Conservation (phyloP, 768 basidiomycete species). For the Lactarius indigo region DNA sequence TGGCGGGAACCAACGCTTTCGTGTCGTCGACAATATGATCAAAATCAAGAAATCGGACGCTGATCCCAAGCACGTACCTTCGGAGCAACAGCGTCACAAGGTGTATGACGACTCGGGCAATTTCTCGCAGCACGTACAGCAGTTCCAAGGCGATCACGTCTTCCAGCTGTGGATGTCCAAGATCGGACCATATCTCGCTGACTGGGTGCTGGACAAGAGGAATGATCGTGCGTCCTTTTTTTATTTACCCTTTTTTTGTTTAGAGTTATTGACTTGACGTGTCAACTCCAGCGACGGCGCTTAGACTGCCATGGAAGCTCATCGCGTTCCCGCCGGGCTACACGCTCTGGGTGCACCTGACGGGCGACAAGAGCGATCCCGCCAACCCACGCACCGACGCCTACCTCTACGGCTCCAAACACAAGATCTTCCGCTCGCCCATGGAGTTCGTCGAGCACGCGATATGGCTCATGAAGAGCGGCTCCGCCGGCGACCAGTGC, state of each 20-base stretch:
- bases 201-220: slow-evolving; percentile 11
- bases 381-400: slow-evolving; percentile 18
- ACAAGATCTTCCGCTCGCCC: slow-evolving; percentile 19
- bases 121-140: not conserved
- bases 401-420: slow-evolving; percentile 12
- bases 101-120: not conserved
- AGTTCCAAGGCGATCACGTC: rapidly evolving
- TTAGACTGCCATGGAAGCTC: not conserved
- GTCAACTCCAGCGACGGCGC: not conserved
- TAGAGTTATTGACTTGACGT: not conserved
- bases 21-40: not conserved
- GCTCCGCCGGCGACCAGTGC: not conserved
- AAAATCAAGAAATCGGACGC: slow-evolving; percentile 14
- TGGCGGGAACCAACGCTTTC: not conserved
- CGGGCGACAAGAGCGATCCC: not conserved
- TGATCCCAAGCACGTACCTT: not conserved
- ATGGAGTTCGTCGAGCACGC: slow-evolving; percentile 24
- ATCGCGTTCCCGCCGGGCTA: slow-evolving; percentile 1
- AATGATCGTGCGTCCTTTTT: not conserved
- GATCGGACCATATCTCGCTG: slow-evolving; percentile 14
- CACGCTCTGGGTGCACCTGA: slow-evolving; percentile 19
- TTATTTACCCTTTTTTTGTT: not conserved
- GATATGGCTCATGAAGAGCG: slow-evolving; percentile 23
- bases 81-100: not conserved
- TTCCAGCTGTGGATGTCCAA: not conserved